These are phyloP conservation scores for Sarocladiaceae sp. DNA, from an alignment of 2,329 filamentous ascomycete genomes.

Conservation along the genomic window DNA sequence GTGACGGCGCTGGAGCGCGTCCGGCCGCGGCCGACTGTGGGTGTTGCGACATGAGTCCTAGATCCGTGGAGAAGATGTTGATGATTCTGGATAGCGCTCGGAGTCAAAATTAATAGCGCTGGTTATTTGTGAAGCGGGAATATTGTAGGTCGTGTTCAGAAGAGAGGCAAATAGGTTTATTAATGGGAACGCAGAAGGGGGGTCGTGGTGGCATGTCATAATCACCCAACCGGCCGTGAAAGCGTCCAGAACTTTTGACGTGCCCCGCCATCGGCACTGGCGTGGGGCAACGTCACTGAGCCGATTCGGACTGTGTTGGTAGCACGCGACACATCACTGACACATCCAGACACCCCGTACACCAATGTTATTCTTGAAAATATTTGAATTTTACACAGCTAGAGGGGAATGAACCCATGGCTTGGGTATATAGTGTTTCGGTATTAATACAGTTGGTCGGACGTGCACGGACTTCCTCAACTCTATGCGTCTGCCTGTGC, in stretches of 20 bases:
- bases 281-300: not conserved
- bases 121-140: not conserved
- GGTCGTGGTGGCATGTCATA: not conserved
- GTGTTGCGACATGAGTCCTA: conserved; percentile 29
- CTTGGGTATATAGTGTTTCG: too few species aligned
- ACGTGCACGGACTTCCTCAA: too few species aligned
- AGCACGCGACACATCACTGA: not conserved
- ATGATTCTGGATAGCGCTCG: not conserved
- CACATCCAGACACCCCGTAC: not conserved
- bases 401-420: too few species aligned
- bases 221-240: not conserved
- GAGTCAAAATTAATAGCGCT: not conserved
- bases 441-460: too few species aligned
- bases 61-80: too few species aligned
- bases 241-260: not conserved
- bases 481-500: too few species aligned
- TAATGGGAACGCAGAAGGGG: conserved; percentile 1
- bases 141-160: not conserved
- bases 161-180: conserved; percentile 9
- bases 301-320: not conserved
- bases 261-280: not conserved
- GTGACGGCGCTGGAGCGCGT: conserved; percentile 24
- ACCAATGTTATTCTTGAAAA: too few species aligned
- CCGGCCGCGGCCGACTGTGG: conserved; percentile 19
- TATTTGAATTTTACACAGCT: too few species aligned